Percentiles rank a stretch among this genome's conserved stretches.
phyloP scores from a whole-genome alignment of 2,329 filamentous ascomycete species.

The Thielaviopsis populi region DNA sequence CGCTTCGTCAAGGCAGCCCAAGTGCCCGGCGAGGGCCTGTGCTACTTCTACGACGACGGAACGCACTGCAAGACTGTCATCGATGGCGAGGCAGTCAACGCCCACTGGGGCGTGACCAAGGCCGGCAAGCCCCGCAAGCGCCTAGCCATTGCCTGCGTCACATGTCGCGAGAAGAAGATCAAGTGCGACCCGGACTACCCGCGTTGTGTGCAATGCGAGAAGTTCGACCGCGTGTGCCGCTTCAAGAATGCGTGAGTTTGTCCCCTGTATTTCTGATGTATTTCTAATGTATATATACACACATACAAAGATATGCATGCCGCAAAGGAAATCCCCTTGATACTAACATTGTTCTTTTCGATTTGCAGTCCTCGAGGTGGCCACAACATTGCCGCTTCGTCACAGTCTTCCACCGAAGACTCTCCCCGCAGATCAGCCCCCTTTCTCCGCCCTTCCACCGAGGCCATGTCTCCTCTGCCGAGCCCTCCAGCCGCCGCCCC shows the following conservation, averaged over 20 bases:
- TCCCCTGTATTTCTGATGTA: not conserved
- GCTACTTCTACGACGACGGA: conserved; percentile 77
- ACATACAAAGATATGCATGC: too few species aligned
- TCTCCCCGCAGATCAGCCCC: not conserved
- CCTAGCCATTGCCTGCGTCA: conserved; percentile 80
- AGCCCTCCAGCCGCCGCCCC: not conserved
- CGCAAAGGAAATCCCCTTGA: not conserved
- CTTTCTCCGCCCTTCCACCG: conserved; percentile 3
- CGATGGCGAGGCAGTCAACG: conserved; percentile 75
- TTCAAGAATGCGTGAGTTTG: conserved; percentile 68
- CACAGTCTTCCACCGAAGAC: conserved; percentile 28
- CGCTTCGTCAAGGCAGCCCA: conserved; percentile 48
- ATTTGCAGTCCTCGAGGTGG: conserved; percentile 39
- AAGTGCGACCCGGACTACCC: conserved; percentile 84
- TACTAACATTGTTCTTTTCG: not conserved
- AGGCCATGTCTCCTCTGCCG: not conserved
- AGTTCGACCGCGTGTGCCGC: conserved; percentile 72
- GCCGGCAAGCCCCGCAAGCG: conserved; percentile 86
- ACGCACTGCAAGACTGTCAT: conserved; percentile 70
- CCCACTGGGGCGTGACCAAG: conserved; percentile 87
- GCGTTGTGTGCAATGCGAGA: conserved; percentile 82
- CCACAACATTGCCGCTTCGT: conserved; percentile 41
- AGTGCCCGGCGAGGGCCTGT: conserved; percentile 63
- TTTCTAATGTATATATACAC: not conserved
- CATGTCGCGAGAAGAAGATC: conserved; percentile 93